Evolutionary conservation across 2,329 filamentous ascomycete species (phyloP), one percentile per base, ranked within the genome.

Genomic region (Trichophyton schoenleinii): DNA sequence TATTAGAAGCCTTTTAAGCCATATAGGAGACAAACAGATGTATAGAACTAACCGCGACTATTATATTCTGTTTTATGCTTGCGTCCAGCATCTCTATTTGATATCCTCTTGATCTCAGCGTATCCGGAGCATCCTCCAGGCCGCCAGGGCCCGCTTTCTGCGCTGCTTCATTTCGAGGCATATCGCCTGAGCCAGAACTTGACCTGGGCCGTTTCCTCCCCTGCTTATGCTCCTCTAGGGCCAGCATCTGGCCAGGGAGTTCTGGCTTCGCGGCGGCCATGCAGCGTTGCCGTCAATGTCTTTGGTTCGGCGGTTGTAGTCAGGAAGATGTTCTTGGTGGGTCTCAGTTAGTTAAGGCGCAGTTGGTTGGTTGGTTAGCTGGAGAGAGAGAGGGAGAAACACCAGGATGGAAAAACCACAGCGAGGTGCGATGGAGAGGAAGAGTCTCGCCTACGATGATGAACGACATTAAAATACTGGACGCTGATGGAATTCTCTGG

Each of bases 41-140:
- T 25, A 52, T 18, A 22, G 20, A 46, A 67, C 72, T 65, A 75
- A 89, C 87, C 28, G 83, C 83, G 60, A 90, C 83, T 66, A 91
- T 89, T 36, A 87, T 82, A 69, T 91, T 91, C 55, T 79, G 75
- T 63, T 80, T 79, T 67, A 88, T 75, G 67, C 87, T 89, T 68
- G 82, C 80, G 62, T 86, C 80, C 60, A 88, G 78, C 88, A 92
- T 91, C 73, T 91, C 88, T 20, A 82, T 69, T 72, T 92, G 88
- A 67, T 91, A 92, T 0, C 80, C 82, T 55, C 87, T 71, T 1
- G 74, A 67, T 36, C 66, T 64, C 11, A 63, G 41, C 31, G 25
- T 8, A 48, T 18, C 48, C 20, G 60, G 42, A 38, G 49, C 22
- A 25, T 5, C 20, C 49, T 34, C 49, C 49, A 15, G 22, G 49